Evolutionary conservation across 1,139 yeast species (phyloP), one percentile per base, ranked within the genome.

Genomic region (Eremothecium cymbalariae): DNA sequence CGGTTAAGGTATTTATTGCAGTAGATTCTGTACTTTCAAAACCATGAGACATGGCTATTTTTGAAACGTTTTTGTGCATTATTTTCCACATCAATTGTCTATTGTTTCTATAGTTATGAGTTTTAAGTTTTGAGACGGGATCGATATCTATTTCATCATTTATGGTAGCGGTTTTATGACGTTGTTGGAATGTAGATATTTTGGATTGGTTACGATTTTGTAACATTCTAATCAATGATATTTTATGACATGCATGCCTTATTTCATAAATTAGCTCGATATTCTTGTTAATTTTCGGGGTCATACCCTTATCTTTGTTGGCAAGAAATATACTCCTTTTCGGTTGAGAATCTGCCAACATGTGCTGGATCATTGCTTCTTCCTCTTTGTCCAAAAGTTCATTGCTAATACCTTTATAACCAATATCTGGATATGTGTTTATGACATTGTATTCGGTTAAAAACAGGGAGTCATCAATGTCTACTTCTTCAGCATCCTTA

Each of bases 31-130:
- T 74, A 1, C 79, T 67, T 60, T 93, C 97, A 63, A 84, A 93
- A 0, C 99, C 99, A 22, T 83, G 79, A 37, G 85, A 83, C 97
- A 90, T 90, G 1, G 85, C 77, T 17, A 93, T 64, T 42, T 86
- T 85, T 11, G 88, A 74, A 1, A 84, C 72, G 31, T 78, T 73
- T 45, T 83, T 74, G 44, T 76, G 68, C 60, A 93, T 60, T 0
- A 83, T 77, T 2, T 76, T 67, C 49, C 70, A 73, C 18, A 85
- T 81, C 8, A 85, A 67, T 2, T 70, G 74, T 16, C 65, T 67
- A 37, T 70, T 68, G 52, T 68, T 64, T 8, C 65, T 60, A 42
- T 77, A 84, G 39, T 85, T 85, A 42, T 77, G 64, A 4, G 63
- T 59, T 2, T 52, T 51, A 69, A 88, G 64, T 42, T 81, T 75